A percentile compares a stretch with the other conserved stretches of the same genome.
Conservation (phyloP, 768 basidiomycete genomes). For the Leccinum olivaceopallidum region DNA sequence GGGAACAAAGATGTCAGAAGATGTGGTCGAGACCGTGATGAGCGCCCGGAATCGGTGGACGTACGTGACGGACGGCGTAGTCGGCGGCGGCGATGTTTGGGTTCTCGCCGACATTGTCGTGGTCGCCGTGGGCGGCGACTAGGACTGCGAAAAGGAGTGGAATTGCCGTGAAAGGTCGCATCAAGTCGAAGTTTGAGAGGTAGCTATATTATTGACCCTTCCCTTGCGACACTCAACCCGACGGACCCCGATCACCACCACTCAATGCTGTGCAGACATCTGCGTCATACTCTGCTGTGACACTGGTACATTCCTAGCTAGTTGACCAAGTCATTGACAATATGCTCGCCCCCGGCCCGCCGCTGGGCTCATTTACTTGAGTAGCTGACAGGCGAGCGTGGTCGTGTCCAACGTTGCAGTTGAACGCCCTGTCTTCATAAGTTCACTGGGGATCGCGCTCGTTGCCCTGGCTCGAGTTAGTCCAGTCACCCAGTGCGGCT, state of each 20-base stretch:
- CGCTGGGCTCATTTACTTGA: no score
- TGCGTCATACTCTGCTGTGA: neutral
- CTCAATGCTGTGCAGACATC: neutral
- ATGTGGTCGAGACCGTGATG: slow-evolving; percentile 1
- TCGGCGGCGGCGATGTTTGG: slow-evolving; percentile 48
- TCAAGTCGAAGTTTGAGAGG: slow-evolving; percentile 28
- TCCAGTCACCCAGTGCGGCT: no score
- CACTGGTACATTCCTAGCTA: no score
- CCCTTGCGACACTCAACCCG: neutral
- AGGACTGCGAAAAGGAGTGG: slow-evolving; percentile 35
- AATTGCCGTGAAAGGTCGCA: slow-evolving; percentile 50
- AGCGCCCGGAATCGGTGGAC: slow-evolving; percentile 34
- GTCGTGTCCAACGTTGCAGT: no score
- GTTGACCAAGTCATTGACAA: no score
- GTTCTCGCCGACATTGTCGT: slow-evolving; percentile 57
- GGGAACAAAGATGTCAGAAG: slow-evolving; percentile 17
- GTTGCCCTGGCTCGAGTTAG: no score
- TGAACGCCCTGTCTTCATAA: no score
- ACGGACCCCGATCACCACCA: slow-evolving; percentile 26
- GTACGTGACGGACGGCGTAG: slow-evolving; percentile 90
- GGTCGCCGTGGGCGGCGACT: slow-evolving; percentile 60
- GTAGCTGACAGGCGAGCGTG: no score
- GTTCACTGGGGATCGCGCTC: no score
- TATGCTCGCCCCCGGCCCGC: no score
- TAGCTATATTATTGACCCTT: neutral